Evolutionary conservation across 805 yeast genomes (phyloP), one percentile per base, ranked within the genome.

Genomic region (Jamesozyma jinghongensis): DNA sequence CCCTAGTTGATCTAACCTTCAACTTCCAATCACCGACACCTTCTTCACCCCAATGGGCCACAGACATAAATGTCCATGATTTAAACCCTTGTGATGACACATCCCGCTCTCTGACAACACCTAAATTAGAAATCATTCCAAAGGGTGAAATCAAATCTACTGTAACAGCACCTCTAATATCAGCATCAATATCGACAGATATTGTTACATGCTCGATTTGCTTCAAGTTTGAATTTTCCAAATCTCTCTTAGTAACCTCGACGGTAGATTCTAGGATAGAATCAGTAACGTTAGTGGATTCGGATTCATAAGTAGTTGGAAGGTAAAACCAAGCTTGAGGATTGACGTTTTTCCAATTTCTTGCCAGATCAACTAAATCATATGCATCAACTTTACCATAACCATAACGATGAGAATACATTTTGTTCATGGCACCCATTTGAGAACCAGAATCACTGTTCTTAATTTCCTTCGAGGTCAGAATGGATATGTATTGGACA

Each of bases 11-110:
- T n/a, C 59, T 54, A 2, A 88, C 88, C 48, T 71, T 75, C 16
- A 92, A 52, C 29, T 62, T 76, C 98, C 98, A 92, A 4, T 73
- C 76, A 10, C 99, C 99, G 19, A 62, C 62, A 2, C 88, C 90
- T 51, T 81, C 88, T 59, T 90, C 97, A 31, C 96, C 96, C 97
- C 97, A 92, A 59, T 92, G 97, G 1, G 95, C 97, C n/a, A 92
- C 97, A 10, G 90, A 75, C 85, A 88, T 85, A 56, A 92, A 92
- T 1, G 85, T 83, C 98, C 98, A 92, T 50, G 82, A 70, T 4
- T 57, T 51, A 48, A 85, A 82, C 0, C 95, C 95, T 1, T 57
- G 66, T 2, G 50, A 46, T 5, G 77, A 68, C 7, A 42, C 48
- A 60, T 92, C 98, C 16, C 62, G 49, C 5, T 63, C 63, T 51